These are phyloP conservation scores for Podospora sp. DNA, from an alignment of 495 filamentous ascomycete species.

Conservation along the genomic window DNA sequence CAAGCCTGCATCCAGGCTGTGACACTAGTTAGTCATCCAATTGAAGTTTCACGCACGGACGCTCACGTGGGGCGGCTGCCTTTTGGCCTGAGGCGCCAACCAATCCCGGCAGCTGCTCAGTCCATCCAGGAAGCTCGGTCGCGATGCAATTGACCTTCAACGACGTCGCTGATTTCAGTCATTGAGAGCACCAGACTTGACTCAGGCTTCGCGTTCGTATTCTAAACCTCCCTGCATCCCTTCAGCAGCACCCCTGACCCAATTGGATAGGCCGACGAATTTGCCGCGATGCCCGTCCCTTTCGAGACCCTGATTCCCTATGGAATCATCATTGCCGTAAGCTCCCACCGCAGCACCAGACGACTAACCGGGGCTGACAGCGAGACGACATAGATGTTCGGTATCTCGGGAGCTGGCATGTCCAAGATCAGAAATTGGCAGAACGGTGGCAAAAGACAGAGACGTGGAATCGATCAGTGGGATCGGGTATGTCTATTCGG, in stretches of 20 bases:
- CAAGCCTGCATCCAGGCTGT: constrained; percentile 2
- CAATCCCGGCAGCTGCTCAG: constrained; percentile 1
- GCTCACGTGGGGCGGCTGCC: background rate
- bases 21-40: constrained; percentile 15
- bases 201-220: constrained; percentile 31
- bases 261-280: constrained; percentile 29
- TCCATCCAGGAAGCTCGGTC: constrained; percentile 2
- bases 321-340: constrained; percentile 82
- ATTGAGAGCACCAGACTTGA: constrained; percentile 18
- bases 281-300: constrained; percentile 80
- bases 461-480: constrained; percentile 89
- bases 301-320: constrained; percentile 96
- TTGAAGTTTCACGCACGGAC: constrained; percentile 2
- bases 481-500: constrained; percentile 73
- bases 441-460: constrained; percentile 84
- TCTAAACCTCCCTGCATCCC: background rate
- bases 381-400: constrained; percentile 74
- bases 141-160: constrained; percentile 20
- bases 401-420: constrained; percentile 75
- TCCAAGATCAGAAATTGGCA: constrained; percentile 72
- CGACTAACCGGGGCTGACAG: background rate
- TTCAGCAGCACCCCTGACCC: constrained; percentile 18
- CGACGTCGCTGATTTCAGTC: constrained; percentile 17
- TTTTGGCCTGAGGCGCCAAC: constrained; percentile 14
- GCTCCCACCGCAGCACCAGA: constrained; percentile 36